phyloP scores from a whole-genome alignment of 305 asterid species.

The Fraxinus velutina region DNA sequence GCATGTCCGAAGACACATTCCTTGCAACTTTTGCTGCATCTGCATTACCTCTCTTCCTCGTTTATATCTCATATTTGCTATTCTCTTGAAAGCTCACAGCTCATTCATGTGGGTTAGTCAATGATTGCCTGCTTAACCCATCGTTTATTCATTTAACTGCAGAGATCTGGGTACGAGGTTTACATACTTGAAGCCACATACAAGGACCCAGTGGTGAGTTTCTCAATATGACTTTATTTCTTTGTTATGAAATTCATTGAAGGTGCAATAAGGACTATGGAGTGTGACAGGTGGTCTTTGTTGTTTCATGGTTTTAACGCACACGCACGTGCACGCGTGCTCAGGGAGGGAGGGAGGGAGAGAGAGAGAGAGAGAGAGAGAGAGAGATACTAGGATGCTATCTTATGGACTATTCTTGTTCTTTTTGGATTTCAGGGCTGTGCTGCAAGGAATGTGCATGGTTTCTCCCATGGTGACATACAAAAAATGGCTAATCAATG shows the following conservation, averaged over 20 bases:
- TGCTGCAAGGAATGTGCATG: constrained; percentile 96
- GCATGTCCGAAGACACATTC: constrained; percentile 3
- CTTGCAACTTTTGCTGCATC: constrained; percentile 20
- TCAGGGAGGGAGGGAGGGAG: neutral
- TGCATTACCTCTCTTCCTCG: constrained; percentile 6
- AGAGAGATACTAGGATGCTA: neutral
- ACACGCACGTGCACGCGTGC: neutral
- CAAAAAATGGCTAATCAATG: constrained; percentile 79
- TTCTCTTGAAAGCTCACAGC: constrained; percentile 15
- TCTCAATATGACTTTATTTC: constrained; percentile 21
- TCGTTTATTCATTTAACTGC: constrained; percentile 38
- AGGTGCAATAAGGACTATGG: neutral
- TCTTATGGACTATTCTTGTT: constrained; percentile 10
- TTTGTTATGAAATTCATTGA: neutral
- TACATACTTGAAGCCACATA: constrained; percentile 87
- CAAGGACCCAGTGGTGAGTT: constrained; percentile 89
- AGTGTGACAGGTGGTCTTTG: neutral
- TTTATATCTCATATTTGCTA: constrained; percentile 1
- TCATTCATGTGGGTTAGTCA: constrained; percentile 10
- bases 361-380: neutral
- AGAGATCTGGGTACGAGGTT: constrained; percentile 98
- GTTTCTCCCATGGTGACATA: constrained; percentile 64
- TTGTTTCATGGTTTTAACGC: neutral
- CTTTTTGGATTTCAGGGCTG: constrained; percentile 67
- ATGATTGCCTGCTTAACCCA: constrained; percentile 22